A percentile compares a stretch with the other conserved stretches of the same genome.
phyloP scores from a whole-genome alignment of 2,329 filamentous ascomycete species.

The Diplocarpon rosae region DNA sequence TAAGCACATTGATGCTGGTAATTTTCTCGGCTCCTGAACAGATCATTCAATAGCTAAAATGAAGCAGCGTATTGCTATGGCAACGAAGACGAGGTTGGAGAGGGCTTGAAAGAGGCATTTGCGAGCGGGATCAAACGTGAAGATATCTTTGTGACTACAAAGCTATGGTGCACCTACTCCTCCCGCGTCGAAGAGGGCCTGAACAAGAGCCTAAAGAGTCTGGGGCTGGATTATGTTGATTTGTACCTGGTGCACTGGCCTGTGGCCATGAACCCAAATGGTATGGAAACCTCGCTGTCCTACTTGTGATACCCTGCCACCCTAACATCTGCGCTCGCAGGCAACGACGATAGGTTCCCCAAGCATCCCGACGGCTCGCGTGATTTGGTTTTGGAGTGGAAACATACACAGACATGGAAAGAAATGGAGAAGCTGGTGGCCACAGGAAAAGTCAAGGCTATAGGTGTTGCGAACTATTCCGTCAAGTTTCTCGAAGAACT shows the following conservation, averaged over 20 bases:
- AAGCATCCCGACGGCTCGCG: conserved; percentile 62
- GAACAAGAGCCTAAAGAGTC: conserved; percentile 58
- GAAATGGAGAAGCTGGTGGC: conserved; percentile 56
- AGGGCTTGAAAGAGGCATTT: conserved; percentile 58
- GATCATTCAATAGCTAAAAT: neutral
- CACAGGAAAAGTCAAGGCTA: conserved; percentile 42
- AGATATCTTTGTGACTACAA: conserved; percentile 56
- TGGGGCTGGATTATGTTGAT: conserved; percentile 74
- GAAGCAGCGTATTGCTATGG: conserved; percentile 60
- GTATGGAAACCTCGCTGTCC: conserved; percentile 29
- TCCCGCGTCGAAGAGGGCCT: conserved; percentile 57
- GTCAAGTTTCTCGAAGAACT: conserved; percentile 28
- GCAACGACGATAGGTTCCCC: conserved; percentile 64
- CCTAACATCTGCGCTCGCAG: conserved; percentile 24
- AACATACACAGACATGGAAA: conserved; percentile 69
- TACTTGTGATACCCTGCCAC: conserved; percentile 7
- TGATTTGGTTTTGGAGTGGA: conserved; percentile 58
- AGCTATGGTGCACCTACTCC: conserved; percentile 66
- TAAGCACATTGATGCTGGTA: conserved; percentile 38
- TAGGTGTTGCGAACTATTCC: conserved; percentile 35
- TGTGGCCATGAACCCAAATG: conserved; percentile 67
- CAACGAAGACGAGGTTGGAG: conserved; percentile 75
- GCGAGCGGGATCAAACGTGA: conserved; percentile 47
- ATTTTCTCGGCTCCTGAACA: neutral
- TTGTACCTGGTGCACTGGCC: conserved; percentile 80